phyloP scores from a whole-genome alignment of 2,329 filamentous ascomycete genomes.

The Aspergillus sp. region DNA sequence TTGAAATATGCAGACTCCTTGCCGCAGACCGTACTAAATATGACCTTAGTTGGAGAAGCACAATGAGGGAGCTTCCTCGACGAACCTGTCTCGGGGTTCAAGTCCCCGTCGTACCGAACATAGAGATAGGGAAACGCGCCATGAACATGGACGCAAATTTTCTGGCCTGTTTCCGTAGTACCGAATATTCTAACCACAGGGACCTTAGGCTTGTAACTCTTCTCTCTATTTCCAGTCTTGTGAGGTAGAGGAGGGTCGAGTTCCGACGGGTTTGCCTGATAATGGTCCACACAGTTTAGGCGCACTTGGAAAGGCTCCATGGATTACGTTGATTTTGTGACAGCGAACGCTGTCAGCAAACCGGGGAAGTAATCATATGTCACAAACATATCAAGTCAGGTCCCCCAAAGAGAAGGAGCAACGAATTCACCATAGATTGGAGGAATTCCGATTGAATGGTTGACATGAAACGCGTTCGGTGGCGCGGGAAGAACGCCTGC shows the following conservation, averaged over 20 bases:
- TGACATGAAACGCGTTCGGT: conserved; percentile 14
- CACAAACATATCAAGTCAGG: background rate
- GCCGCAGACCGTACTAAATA: conserved; percentile 71
- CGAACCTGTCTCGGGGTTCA: conserved; percentile 68
- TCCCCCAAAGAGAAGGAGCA: background rate
- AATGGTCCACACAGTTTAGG: conserved; percentile 94
- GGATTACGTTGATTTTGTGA: conserved; percentile 22
- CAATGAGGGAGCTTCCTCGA: background rate
- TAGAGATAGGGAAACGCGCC: conserved; percentile 96
- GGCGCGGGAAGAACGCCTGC: conserved; percentile 26
- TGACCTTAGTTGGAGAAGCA: background rate
- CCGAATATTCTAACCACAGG: conserved; percentile 91
- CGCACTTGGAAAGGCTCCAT: conserved; percentile 85
- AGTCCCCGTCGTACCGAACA: conserved; percentile 73
- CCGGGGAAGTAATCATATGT: conserved; percentile 18
- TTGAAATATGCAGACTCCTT: conserved; percentile 74
- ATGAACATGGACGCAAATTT: conserved; percentile 93
- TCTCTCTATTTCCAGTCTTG: conserved; percentile 59
- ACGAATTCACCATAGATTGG: background rate
- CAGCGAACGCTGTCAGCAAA: conserved; percentile 24
- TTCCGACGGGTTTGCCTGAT: conserved; percentile 74
- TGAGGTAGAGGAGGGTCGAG: conserved; percentile 78
- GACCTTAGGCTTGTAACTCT: conserved; percentile 67
- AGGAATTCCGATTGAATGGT: conserved; percentile 3
- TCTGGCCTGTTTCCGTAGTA: conserved; percentile 89